A percentile compares a stretch with the other conserved stretches of the same genome.
These are phyloP conservation scores for Amauroascus niger DNA, from an alignment of 2,329 filamentous ascomycete genomes.

Conservation along the genomic window DNA sequence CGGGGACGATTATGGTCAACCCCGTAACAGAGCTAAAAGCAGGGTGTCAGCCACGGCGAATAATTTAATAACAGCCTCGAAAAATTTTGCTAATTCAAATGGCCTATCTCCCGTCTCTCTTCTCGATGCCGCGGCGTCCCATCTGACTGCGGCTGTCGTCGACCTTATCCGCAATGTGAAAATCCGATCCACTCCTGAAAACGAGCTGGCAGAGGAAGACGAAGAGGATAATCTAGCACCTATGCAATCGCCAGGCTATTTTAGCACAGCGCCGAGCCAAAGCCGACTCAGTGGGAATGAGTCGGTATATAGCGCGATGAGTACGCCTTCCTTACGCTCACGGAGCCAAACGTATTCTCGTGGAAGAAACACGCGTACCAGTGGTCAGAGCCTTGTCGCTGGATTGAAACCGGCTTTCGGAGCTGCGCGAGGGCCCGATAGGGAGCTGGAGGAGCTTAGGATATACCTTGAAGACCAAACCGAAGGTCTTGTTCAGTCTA, in stretches of 20 bases:
- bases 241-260: conserved; percentile 59
- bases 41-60: conserved; percentile 89
- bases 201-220: conserved; percentile 69
- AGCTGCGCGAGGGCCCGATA: conserved; percentile 32
- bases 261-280: conserved; percentile 46
- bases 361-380: conserved; percentile 24
- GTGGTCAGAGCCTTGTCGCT: conserved; percentile 22
- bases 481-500: conserved; percentile 64
- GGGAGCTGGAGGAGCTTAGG: conserved; percentile 52
- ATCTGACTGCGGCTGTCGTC: conserved; percentile 75
- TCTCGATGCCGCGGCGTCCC: conserved; percentile 83
- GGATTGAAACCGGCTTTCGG: conserved; percentile 34
- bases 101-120: conserved; percentile 89
- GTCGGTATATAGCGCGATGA: conserved; percentile 65
- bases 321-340: conserved; percentile 47
- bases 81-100: conserved; percentile 73
- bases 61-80: conserved; percentile 86
- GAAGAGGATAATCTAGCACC: conserved; percentile 54
- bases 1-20: conserved; percentile 46
- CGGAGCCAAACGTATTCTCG: conserved; percentile 27
- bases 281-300: conserved; percentile 53
- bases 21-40: conserved; percentile 62
- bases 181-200: conserved; percentile 63
- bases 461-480: conserved; percentile 77
- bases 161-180: conserved; percentile 78